Conservation (phyloP, 2,329 filamentous ascomycete genomes). For the Diaporthe helianthi region DNA sequence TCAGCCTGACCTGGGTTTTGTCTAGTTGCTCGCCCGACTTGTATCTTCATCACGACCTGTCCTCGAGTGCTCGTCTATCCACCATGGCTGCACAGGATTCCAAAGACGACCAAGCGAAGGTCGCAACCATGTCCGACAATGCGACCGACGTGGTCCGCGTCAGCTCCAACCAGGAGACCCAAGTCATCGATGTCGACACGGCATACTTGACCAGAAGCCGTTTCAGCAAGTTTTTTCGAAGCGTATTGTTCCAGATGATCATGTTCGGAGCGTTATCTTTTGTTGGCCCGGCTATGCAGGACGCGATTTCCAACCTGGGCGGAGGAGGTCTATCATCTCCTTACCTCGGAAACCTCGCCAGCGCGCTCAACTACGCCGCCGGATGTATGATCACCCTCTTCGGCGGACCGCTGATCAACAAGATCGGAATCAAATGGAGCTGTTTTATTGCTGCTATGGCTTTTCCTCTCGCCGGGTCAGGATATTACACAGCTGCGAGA, state of each 20-base stretch:
- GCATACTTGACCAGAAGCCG: slow-evolving; percentile 30
- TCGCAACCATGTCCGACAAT: slow-evolving; percentile 20
- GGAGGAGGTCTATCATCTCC: slow-evolving; percentile 34
- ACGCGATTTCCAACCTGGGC: slow-evolving; percentile 34
- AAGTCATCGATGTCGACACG: slow-evolving; percentile 31
- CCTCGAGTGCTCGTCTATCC: too few species aligned
- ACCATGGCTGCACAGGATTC: slow-evolving; percentile 11
- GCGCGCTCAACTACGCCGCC: slow-evolving; percentile 29
- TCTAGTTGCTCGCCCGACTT: background rate
- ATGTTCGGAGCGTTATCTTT: slow-evolving; percentile 33
- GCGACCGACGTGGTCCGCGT: slow-evolving; percentile 13
- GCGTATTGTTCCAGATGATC: slow-evolving; percentile 34
- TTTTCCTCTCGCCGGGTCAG: slow-evolving; percentile 45
- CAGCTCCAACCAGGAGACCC: slow-evolving; percentile 28
- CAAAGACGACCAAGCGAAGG: slow-evolving; percentile 18
- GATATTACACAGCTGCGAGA: slow-evolving; percentile 44
- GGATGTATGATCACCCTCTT: slow-evolving; percentile 36
- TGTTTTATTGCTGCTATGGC: slow-evolving; percentile 46
- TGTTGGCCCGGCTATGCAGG: slow-evolving; percentile 33
- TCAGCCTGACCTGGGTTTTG: background rate
- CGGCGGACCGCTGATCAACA: slow-evolving; percentile 48
- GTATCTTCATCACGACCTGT: background rate
- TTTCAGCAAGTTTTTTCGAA: slow-evolving; percentile 26
- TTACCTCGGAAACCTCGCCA: slow-evolving; percentile 31
- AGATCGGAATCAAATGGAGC: slow-evolving; percentile 46